Percentiles rank a stretch among this genome's conserved stretches.
Evolutionary conservation across 2,329 filamentous ascomycete species (phyloP).

Genomic region (Pseudogymnoascus sp.): DNA sequence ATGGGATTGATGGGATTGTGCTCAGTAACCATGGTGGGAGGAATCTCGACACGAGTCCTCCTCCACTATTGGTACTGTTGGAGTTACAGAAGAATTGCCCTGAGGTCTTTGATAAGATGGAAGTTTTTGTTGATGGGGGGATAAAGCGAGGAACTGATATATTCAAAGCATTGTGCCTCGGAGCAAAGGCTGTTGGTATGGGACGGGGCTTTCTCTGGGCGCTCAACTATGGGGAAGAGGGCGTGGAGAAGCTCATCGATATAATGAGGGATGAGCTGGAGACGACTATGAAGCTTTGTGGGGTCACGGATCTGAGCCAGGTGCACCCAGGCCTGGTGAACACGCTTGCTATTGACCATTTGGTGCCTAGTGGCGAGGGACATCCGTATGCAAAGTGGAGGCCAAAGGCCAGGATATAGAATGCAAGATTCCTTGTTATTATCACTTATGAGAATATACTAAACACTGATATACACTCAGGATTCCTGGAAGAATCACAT

Average conservation of each 20-base stretch:
- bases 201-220: slow-evolving; percentile 54
- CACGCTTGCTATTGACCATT: slow-evolving; percentile 41
- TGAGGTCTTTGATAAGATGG: slow-evolving; percentile 50
- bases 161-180: slow-evolving; percentile 58
- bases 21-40: slow-evolving; percentile 65
- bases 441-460: neutral
- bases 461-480: no score
- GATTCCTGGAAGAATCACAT: no score
- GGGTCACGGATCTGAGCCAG: slow-evolving; percentile 52
- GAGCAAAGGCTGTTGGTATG: slow-evolving; percentile 55
- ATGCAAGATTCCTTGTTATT: neutral
- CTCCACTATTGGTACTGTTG: slow-evolving; percentile 51
- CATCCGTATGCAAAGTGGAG: slow-evolving; percentile 38
- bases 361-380: slow-evolving; percentile 36
- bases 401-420: slow-evolving; percentile 26
- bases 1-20: slow-evolving; percentile 59
- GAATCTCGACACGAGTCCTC: slow-evolving; percentile 41
- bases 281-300: slow-evolving; percentile 59
- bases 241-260: slow-evolving; percentile 45
- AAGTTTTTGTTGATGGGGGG: slow-evolving; percentile 59
- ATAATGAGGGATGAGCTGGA: slow-evolving; percentile 54
- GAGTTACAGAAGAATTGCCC: slow-evolving; percentile 57
- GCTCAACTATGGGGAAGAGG: slow-evolving; percentile 48
- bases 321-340: slow-evolving; percentile 56
- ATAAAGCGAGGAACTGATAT: slow-evolving; percentile 59